Conservation (phyloP, 768 basidiomycete genomes). For the Cystofilobasidium bisporidii region DNA sequence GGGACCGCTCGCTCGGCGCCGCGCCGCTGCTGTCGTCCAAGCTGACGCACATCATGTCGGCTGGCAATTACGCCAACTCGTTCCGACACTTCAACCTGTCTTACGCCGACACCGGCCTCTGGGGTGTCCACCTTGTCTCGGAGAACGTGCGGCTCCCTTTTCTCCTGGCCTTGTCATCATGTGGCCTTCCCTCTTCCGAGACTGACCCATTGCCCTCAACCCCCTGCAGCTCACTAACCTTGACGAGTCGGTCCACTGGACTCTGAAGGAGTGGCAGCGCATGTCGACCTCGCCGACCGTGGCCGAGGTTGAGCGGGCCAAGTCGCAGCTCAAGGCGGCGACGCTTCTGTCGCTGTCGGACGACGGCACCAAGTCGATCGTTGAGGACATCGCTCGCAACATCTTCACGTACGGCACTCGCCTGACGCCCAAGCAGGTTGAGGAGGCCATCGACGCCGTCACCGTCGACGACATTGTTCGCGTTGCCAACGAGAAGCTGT, state of each 20-base stretch:
- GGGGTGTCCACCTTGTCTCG: conserved; percentile 94
- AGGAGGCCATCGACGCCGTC: conserved; percentile 82
- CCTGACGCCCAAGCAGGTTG: conserved; percentile 85
- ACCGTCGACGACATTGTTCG: conserved; percentile 78
- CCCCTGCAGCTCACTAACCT: conserved; percentile 57
- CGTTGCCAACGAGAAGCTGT: conserved; percentile 41
- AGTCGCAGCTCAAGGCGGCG: conserved; percentile 95
- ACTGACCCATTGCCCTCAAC: conserved; percentile 11
- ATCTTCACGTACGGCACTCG: conserved; percentile 86
- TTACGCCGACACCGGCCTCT: conserved; percentile 96
- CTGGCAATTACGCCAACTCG: conserved; percentile 93
- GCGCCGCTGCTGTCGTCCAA: conserved; percentile 80
- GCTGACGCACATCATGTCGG: conserved; percentile 79
- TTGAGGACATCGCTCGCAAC: conserved; percentile 97
- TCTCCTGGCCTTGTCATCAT: background rate
- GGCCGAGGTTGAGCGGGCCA: conserved; percentile 89
- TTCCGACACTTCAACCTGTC: conserved; percentile 99
- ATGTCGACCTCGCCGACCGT: conserved; percentile 79
- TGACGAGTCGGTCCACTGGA: conserved; percentile 88
- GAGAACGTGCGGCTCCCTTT: conserved; percentile 52
- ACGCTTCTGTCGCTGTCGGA: conserved; percentile 61
- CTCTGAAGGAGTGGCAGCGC: conserved; percentile 86
- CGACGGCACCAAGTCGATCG: conserved; percentile 92
- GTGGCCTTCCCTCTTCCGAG: background rate
- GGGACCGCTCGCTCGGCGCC: conserved; percentile 92